Evolutionary conservation across 192 early-diverging fungal genomes (phyloP), one percentile per base, ranked within the genome.

Genomic region (Gaertneriomyces semiglobifer): DNA sequence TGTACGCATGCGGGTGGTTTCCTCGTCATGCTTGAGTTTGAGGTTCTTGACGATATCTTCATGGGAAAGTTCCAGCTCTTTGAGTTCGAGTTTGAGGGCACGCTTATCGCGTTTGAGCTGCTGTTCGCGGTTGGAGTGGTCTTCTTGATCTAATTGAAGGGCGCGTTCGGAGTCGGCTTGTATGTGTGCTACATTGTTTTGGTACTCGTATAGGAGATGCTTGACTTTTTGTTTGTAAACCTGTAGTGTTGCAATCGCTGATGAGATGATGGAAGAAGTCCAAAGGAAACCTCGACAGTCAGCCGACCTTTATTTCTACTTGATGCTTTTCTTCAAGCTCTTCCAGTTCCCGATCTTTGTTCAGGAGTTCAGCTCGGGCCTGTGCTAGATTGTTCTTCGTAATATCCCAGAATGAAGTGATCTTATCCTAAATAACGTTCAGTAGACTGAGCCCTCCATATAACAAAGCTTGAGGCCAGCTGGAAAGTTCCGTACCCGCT

Each of bases 171-270:
- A 80, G 62, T 83, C 79, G 12, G 84, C 83, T 80, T 87, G 85
- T 0, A 87, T 75, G 61, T 87, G 85, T 4, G 85, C 85, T 5
- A 87, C 76, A 57, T 83, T 85, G 79, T 85, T 87, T 71, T 87
- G 85, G 70, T 87, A 87, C 64, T 87, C 85, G 70, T 87, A 87
- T 3, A 87, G 78, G 18, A 87, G 74, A 66, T 87, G 85, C 69
- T 87, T 87, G 48, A 87, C 84, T 75, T 87, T 87, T 82, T 87
- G 85, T 62, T 87, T 87, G 74, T 87, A 87, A 18, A 84, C 81
- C 82, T 84, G 40, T 47, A 42, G 52, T 7, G 39, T 6, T 19
- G 9, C 19, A n/a, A 39, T n/a, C 18, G 43, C 8, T 25, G 55
- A 38, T 14, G 55, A 25, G 33, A 11, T 14, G 20, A 14, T n/a